Evolutionary conservation across 2,329 filamentous ascomycete genomes (phyloP).

Genomic region (Fusarium verrucosum): DNA sequence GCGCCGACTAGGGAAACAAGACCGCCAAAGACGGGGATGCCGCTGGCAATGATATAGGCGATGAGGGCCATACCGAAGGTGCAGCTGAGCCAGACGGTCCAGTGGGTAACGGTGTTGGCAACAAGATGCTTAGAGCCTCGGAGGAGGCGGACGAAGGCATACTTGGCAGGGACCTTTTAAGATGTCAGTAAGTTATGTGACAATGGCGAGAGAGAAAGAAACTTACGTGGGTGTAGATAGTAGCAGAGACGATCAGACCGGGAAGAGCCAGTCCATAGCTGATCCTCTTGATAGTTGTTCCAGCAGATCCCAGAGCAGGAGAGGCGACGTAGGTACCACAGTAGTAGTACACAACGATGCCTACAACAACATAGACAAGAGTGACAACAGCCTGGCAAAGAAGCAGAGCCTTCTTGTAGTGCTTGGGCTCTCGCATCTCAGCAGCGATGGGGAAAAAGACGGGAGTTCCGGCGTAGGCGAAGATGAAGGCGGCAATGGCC

Average conservation of each 20-base stretch:
- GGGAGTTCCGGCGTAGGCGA: constrained; percentile 51
- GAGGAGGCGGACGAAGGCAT: constrained; percentile 34
- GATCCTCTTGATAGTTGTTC: constrained; percentile 54
- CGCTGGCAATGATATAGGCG: constrained; percentile 43
- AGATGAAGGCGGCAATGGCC: constrained; percentile 49
- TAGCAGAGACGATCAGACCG: constrained; percentile 43
- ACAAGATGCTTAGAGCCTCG: constrained; percentile 48
- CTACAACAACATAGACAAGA: constrained; percentile 48
- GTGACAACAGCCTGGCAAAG: constrained; percentile 45
- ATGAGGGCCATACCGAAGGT: constrained; percentile 40
- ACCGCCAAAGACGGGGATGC: constrained; percentile 42
- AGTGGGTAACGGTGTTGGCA: constrained; percentile 44
- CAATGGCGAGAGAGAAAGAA: fast-evolving
- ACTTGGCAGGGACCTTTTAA: constrained; percentile 27
- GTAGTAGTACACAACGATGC: constrained; percentile 56
- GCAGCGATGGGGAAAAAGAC: constrained; percentile 49
- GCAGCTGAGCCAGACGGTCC: constrained; percentile 47
- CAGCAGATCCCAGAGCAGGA: constrained; percentile 59
- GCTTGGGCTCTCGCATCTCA: constrained; percentile 48
- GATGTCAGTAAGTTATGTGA: background rate
- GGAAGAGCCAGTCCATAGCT: constrained; percentile 52
- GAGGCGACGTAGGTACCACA: constrained; percentile 59
- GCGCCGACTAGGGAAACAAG: constrained; percentile 47
- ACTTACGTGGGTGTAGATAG: constrained; percentile 45
- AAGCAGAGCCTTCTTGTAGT: constrained; percentile 44